Evolutionary conservation across 306 rosid species (phyloP).

Genomic region (Prosopis cineraria): DNA sequence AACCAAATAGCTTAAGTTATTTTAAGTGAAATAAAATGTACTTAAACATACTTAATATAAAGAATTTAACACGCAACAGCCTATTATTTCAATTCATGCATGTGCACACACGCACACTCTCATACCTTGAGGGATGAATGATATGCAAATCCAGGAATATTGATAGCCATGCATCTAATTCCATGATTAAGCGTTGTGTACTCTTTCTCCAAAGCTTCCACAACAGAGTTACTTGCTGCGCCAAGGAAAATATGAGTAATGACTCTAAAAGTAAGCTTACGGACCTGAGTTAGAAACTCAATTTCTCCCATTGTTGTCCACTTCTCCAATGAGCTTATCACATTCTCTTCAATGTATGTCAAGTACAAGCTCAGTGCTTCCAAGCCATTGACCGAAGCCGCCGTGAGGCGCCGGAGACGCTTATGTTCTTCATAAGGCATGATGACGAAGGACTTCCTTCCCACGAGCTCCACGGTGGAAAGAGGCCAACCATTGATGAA

Average conservation of each 20-base stretch:
- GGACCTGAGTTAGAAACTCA: neutral
- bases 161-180: too few relatives aligned
- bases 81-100: too few relatives aligned
- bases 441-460: neutral
- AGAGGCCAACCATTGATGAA: neutral
- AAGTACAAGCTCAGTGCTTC: neutral
- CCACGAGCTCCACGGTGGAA: neutral
- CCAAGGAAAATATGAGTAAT: neutral
- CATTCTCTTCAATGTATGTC: neutral
- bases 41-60: too few relatives aligned
- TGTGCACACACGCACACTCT: too few relatives aligned
- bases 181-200: too few relatives aligned
- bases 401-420: neutral
- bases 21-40: too few relatives aligned
- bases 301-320: neutral
- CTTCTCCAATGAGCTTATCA: neutral
- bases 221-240: neutral
- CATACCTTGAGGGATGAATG: too few relatives aligned
- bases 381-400: neutral
- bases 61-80: too few relatives aligned
- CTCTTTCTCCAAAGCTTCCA: too few relatives aligned
- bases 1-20: too few relatives aligned
- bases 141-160: too few relatives aligned
- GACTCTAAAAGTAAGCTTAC: neutral
- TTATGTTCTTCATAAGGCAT: neutral